Base-by-base conservation (phyloP, 2,329 filamentous ascomycete genomes). In the Colletotrichum cordylinicola region DNA sequence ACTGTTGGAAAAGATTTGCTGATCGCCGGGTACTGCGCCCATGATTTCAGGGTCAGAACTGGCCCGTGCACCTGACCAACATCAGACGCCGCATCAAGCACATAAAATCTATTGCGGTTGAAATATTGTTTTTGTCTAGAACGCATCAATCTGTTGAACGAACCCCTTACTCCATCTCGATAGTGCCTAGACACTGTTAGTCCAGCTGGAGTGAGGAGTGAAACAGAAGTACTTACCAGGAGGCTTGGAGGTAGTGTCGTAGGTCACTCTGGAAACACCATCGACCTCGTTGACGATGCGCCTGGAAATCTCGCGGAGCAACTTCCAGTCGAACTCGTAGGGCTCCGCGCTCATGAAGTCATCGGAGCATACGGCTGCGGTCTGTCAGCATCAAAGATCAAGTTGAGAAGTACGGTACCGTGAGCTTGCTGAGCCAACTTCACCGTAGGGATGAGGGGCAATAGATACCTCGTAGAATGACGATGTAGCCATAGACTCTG, bases 251-350 rank as follows among this genome's bases (percentile, higher is more conserved):
- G 75, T 77, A 15, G 61, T 77, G 37, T 77, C 77, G 56, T 95
- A 95, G 16, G 91, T 87, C 48, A 96, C 94, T 48, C 94, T 87
- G 79, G 91, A 91, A 21, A 96, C 91, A 13, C 94, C 94, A 58
- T 93, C 88, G 1, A 96, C 93, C 84, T 81, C 78, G 76, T 83
- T 96, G 75, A 94, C 91, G 80, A 96, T 96, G 75, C 93, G 87
- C 16, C 88, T 90, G 61, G 89, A 90, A 37, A 96, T 75, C 87
- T 86, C 84, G 91, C 91, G 77, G 96, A 87, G 81, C 96, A 60
- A 92, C 24, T 62, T 88, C 87, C 78, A 90, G 89, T 70, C 90
- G 80, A 95, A 95, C 69, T 91, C 87, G 84, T 90, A 96, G 76
- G 91, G 90, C 82, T 94, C 90, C 29, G 93, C 94, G 16, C 62